Percentiles rank a stretch among this genome's conserved stretches.
These are phyloP conservation scores for Pythium apleroticum DNA, from an alignment of 352 stramenopile species.

Conservation along the genomic window DNA sequence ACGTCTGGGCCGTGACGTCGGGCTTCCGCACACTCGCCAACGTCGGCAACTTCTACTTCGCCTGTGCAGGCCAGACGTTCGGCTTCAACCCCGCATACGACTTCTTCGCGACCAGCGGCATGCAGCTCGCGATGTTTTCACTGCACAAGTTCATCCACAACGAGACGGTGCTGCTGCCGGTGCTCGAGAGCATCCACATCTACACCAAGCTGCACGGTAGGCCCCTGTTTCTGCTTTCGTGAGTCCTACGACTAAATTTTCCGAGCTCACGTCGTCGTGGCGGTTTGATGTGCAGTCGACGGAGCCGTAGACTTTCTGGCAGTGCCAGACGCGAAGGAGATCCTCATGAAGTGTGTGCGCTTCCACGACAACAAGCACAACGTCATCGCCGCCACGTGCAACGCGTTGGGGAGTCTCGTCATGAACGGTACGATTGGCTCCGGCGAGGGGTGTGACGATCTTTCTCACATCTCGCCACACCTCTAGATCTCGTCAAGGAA, in stretches of 20 bases:
- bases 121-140: slow-evolving; percentile 69
- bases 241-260: too few species aligned
- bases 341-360: slow-evolving; percentile 70
- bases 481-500: slow-evolving; percentile 70
- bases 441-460: neutral
- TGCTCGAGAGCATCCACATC: slow-evolving; percentile 66
- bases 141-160: slow-evolving; percentile 80
- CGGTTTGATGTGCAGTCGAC: slow-evolving; percentile 37
- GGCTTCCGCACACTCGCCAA: slow-evolving; percentile 67
- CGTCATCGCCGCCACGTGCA: slow-evolving; percentile 59
- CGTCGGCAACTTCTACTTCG: slow-evolving; percentile 79
- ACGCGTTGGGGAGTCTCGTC: slow-evolving; percentile 65
- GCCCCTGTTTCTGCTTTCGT: too few species aligned
- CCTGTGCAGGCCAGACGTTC: slow-evolving; percentile 60
- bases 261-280: too few species aligned
- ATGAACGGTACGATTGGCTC: slow-evolving; percentile 55
- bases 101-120: slow-evolving; percentile 62
- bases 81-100: slow-evolving; percentile 66
- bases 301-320: slow-evolving; percentile 68
- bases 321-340: slow-evolving; percentile 46
- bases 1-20: slow-evolving; percentile 67
- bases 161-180: slow-evolving; percentile 54
- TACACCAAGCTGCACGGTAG: slow-evolving; percentile 73
- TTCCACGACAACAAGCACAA: slow-evolving; percentile 81
- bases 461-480: neutral